These are phyloP conservation scores for Calonectria fujianensis DNA, from an alignment of 2,329 filamentous ascomycete genomes.

Conservation along the genomic window DNA sequence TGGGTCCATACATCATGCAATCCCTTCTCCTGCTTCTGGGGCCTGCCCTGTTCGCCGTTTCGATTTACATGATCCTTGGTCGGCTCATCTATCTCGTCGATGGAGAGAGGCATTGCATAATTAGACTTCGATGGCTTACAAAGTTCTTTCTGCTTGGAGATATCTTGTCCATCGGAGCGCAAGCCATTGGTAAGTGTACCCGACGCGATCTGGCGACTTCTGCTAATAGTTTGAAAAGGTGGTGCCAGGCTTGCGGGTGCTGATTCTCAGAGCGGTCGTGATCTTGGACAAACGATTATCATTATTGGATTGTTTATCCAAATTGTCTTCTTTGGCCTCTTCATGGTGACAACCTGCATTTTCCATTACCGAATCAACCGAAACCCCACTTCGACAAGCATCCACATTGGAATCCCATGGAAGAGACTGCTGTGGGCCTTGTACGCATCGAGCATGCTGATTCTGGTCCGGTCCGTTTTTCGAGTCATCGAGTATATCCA, in stretches of 20 bases:
- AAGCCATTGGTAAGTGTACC: constrained; percentile 39
- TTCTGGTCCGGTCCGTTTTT: constrained; percentile 62
- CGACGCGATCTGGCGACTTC: neutral
- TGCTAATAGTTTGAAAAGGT: neutral
- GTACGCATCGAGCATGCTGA: constrained; percentile 53
- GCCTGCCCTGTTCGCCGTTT: constrained; percentile 63
- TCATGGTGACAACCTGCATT: constrained; percentile 65
- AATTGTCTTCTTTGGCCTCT: constrained; percentile 70
- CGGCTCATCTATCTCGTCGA: constrained; percentile 59
- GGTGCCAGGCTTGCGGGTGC: constrained; percentile 30
- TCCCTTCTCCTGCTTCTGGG: constrained; percentile 59
- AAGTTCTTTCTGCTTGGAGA: constrained; percentile 70
- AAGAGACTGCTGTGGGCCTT: constrained; percentile 50
- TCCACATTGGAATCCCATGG: constrained; percentile 50
- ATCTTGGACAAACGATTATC: constrained; percentile 66
- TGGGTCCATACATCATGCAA: constrained; percentile 61
- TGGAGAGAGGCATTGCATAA: constrained; percentile 62
- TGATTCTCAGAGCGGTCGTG: neutral
- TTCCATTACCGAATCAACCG: constrained; percentile 62
- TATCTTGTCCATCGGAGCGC: constrained; percentile 62
- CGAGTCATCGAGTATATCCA: constrained; percentile 63
- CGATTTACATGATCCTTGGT: constrained; percentile 67
- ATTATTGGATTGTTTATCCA: constrained; percentile 71
- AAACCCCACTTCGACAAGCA: constrained; percentile 18
- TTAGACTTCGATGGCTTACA: constrained; percentile 65